These are phyloP conservation scores for Ochromonas danica DNA, from an alignment of 108 stramenopile species.

Conservation along the genomic window DNA sequence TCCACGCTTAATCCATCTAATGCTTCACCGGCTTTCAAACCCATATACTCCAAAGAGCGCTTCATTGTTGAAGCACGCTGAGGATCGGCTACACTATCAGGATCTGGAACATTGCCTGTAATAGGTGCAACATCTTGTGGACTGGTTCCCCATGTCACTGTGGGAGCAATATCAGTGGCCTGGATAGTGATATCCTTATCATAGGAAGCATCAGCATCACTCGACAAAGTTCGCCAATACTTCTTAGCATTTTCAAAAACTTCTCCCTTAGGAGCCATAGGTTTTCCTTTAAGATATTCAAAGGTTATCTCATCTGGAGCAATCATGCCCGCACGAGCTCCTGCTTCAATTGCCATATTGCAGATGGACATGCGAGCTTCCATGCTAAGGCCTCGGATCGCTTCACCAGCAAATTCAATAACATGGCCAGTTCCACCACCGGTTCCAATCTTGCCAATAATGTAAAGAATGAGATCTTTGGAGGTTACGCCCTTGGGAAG, in stretches of 20 bases:
- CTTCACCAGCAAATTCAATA: constrained; percentile 86
- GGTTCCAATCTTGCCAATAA: constrained; percentile 84
- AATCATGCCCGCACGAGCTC: constrained; percentile 86
- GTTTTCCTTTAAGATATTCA: constrained; percentile 82
- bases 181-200: constrained; percentile 77
- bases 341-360: constrained; percentile 94
- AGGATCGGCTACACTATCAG: constrained; percentile 58
- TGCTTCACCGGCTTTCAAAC: constrained; percentile 70
- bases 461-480: constrained; percentile 87
- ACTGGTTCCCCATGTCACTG: constrained; percentile 88
- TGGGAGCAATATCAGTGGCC: constrained; percentile 84
- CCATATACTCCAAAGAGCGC: constrained; percentile 84
- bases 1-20: constrained; percentile 76
- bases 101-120: constrained; percentile 70
- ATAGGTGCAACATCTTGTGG: constrained; percentile 85
- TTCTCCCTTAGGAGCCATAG: constrained; percentile 81
- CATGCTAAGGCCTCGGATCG: constrained; percentile 73
- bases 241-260: constrained; percentile 80
- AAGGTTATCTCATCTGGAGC: constrained; percentile 83
- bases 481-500: constrained; percentile 77
- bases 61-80: constrained; percentile 73
- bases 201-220: constrained; percentile 78
- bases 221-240: constrained; percentile 72
- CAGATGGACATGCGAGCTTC: constrained; percentile 86
- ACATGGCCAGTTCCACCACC: constrained; percentile 92